A percentile compares a stretch with the other conserved stretches of the same genome.
phyloP scores from a whole-genome alignment of 331 rosid species.

The Acacia concinna region DNA sequence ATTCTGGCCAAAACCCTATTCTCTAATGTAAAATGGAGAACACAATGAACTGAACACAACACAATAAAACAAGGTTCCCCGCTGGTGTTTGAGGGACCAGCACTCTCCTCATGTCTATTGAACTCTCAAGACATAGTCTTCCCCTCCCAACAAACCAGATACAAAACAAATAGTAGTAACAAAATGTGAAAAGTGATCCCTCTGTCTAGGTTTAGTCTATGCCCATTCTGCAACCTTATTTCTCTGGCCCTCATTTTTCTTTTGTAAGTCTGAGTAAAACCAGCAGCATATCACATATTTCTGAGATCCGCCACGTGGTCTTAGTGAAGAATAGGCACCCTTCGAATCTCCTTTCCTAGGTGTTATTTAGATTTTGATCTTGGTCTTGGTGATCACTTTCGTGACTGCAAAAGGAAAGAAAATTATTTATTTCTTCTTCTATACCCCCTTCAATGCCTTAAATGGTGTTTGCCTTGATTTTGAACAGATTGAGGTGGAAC shows the following conservation, averaged over 20 bases:
- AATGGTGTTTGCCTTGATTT: conserved; percentile 20
- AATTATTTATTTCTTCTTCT: conserved; percentile 4
- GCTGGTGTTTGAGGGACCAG: not conserved
- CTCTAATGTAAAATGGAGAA: not conserved
- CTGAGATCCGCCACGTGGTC: not conserved
- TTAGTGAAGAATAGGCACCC: conserved; percentile 15
- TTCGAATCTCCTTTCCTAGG: conserved; percentile 5
- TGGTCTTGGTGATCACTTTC: conserved; percentile 3
- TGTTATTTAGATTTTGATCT: conserved; percentile 8
- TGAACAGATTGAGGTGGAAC: conserved; percentile 86
- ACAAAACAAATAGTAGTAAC: not conserved
- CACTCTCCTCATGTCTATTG: not conserved
- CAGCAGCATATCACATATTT: not conserved
- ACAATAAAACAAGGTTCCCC: not conserved
- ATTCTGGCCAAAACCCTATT: not conserved
- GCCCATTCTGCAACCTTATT: not conserved
- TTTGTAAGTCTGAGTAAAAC: not conserved
- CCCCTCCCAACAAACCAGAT: not conserved
- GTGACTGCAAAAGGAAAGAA: conserved; percentile 6
- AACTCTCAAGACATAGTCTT: not conserved
- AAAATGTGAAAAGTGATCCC: not conserved
- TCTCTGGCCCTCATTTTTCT: not conserved
- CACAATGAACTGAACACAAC: not conserved
- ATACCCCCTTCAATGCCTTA: conserved; percentile 7
- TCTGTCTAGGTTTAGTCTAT: not conserved